phyloP scores from a whole-genome alignment of 306 rosid species.

The Vigna nakashimae region DNA sequence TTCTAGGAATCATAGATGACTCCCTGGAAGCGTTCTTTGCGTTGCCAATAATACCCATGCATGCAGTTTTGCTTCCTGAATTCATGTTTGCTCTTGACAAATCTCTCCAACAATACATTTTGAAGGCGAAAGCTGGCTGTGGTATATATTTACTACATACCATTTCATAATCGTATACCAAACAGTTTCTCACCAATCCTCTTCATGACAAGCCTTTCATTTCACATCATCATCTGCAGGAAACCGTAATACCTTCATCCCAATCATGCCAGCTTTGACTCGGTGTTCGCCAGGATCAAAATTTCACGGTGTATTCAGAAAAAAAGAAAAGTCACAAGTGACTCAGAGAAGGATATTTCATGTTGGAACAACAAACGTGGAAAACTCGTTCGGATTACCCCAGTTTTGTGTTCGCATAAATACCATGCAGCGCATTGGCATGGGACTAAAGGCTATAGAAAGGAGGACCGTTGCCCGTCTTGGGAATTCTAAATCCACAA shows the following conservation, averaged over 20 bases:
- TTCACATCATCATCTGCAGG: constrained; percentile 56
- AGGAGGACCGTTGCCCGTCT: constrained; percentile 61
- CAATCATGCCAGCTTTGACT: constrained; percentile 76
- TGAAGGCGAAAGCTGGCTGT: constrained; percentile 74
- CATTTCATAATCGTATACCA: constrained; percentile 4
- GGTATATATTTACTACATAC: constrained; percentile 54
- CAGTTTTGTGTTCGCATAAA: constrained; percentile 82
- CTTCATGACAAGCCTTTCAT: constrained; percentile 33
- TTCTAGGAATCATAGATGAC: constrained; percentile 72
- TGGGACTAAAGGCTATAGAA: constrained; percentile 63
- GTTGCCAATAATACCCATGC: constrained; percentile 75
- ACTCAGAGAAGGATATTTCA: constrained; percentile 59
- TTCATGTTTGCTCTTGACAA: constrained; percentile 71
- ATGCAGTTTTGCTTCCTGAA: constrained; percentile 66
- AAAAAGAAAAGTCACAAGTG: constrained; percentile 63
- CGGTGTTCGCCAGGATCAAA: constrained; percentile 76
- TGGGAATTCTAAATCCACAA: constrained; percentile 48
- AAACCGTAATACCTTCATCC: constrained; percentile 61
- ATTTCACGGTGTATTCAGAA: constrained; percentile 71
- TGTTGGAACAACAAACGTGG: constrained; percentile 57
- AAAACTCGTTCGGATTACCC: constrained; percentile 60
- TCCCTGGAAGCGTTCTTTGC: constrained; percentile 75
- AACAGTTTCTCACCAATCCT: constrained; percentile 10
- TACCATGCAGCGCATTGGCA: constrained; percentile 69
- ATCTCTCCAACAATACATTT: constrained; percentile 73